Percentiles rank a stretch among this genome's conserved stretches.
These are phyloP conservation scores for Diplosphaera chodatii DNA, from an alignment of 139 green algal species.

Conservation along the genomic window DNA sequence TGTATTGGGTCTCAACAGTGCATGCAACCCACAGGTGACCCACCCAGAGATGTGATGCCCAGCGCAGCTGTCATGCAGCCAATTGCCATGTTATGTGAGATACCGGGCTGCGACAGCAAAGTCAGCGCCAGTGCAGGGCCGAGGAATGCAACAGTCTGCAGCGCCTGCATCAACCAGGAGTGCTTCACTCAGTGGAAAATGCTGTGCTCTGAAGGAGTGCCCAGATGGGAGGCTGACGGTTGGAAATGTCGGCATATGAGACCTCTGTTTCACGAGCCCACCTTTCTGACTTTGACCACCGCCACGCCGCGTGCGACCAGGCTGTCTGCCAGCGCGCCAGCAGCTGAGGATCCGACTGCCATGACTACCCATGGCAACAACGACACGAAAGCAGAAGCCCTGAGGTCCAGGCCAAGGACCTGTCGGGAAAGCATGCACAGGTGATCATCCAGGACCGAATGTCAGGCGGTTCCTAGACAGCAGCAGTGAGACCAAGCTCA, in stretches of 20 bases:
- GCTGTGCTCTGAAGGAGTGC: too few species aligned
- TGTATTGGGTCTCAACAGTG: too few species aligned
- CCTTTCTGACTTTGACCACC: conserved; percentile 27
- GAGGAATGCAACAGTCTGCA: conserved; percentile 76
- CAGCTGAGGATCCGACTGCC: conserved; percentile 52
- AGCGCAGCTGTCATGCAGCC: conserved; percentile 65
- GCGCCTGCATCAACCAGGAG: conserved; percentile 4
- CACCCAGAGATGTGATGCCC: conserved; percentile 70
- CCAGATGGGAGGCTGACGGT: too few species aligned
- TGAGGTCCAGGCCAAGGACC: conserved; percentile 60
- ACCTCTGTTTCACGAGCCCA: neutral
- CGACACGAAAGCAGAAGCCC: conserved; percentile 56
- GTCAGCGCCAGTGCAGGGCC: conserved; percentile 66
- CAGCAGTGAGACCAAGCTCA: too few species aligned
- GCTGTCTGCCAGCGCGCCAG: conserved; percentile 66
- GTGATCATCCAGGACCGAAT: too few species aligned
- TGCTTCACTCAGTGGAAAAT: too few species aligned
- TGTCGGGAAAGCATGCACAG: too few species aligned
- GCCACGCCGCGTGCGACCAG: conserved; percentile 44
- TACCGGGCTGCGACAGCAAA: conserved; percentile 33
- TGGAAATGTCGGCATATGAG: neutral
- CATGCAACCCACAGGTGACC: neutral
- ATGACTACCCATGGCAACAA: conserved; percentile 86
- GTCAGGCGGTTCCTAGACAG: too few species aligned
- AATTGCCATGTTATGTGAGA: conserved; percentile 35